Percentiles rank a stretch among this genome's conserved stretches.
phyloP scores from a whole-genome alignment of 257 asterid genomes.

The Nemophila menziesii region DNA sequence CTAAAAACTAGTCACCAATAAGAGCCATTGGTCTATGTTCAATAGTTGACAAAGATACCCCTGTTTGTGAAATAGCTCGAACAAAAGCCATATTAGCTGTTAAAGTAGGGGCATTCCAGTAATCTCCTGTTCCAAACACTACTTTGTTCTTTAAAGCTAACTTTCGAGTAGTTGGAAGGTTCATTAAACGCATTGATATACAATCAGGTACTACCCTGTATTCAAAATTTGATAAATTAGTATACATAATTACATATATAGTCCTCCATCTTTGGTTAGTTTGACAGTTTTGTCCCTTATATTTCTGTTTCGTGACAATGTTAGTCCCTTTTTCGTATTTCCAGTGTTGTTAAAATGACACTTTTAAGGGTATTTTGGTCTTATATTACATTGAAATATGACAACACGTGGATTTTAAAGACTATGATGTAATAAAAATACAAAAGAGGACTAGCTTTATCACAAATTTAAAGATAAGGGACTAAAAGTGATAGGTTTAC shows the following conservation, averaged over 20 bases:
- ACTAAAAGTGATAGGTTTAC: no score
- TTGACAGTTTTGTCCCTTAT: no score
- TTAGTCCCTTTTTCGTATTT: no score
- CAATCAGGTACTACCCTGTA: slow-evolving; percentile 76
- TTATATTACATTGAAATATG: no score
- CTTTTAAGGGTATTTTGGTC: no score
- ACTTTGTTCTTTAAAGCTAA: slow-evolving; percentile 79
- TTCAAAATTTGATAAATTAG: slow-evolving; percentile 14
- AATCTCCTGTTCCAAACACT: slow-evolving; percentile 89
- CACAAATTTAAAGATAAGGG: no score
- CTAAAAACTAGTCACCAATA: slow-evolving; percentile 44
- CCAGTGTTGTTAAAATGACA: no score
- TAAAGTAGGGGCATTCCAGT: slow-evolving; percentile 69
- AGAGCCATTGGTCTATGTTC: slow-evolving; percentile 87
- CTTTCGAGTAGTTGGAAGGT: slow-evolving; percentile 81
- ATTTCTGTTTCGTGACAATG: no score
- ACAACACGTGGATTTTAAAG: no score
- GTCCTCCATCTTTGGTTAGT: no score
- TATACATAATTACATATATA: background rate
- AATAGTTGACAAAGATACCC: slow-evolving; percentile 62
- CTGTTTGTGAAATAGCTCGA: slow-evolving; percentile 82
- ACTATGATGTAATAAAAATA: no score
- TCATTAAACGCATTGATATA: slow-evolving; percentile 61
- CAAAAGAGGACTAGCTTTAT: no score
- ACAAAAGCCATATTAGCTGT: slow-evolving; percentile 91